A percentile compares a stretch with the other conserved stretches of the same genome.
phyloP scores from a whole-genome alignment of 2,329 filamentous ascomycete genomes.

The Aspergillus transmontanensis region DNA sequence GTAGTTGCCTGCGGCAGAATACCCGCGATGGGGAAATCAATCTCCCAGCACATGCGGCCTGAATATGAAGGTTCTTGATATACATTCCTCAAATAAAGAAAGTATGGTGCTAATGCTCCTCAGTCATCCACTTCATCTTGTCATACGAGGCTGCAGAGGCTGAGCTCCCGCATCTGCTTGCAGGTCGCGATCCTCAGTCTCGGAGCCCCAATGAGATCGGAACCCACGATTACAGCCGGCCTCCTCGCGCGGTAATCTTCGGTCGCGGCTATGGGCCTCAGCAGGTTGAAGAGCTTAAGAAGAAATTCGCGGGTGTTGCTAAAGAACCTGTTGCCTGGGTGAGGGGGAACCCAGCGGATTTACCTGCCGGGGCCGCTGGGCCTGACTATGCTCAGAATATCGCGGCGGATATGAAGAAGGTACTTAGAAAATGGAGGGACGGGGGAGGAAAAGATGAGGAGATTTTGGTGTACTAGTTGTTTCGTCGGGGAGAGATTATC shows the following conservation, averaged over 20 bases:
- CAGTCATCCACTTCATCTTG: conserved; percentile 30
- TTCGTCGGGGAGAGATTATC: neutral
- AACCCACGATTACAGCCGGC: conserved; percentile 27
- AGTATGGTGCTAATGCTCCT: neutral
- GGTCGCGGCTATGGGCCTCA: conserved; percentile 26
- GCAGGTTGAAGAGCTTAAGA: conserved; percentile 17
- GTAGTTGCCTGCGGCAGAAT: conserved; percentile 5
- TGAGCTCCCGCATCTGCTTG: conserved; percentile 27
- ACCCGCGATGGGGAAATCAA: conserved; percentile 6
- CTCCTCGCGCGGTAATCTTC: conserved; percentile 30
- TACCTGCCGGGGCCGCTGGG: conserved; percentile 7
- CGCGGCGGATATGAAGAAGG: conserved; percentile 10
- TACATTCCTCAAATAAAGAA: neutral
- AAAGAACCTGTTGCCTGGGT: conserved; percentile 19
- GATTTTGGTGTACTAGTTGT: conserved; percentile 18
- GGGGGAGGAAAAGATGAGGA: conserved; percentile 11
- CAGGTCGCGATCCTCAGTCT: conserved; percentile 24
- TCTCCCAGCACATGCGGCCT: conserved; percentile 1
- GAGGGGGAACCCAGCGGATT: conserved; percentile 15
- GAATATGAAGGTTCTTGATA: conserved; percentile 11
- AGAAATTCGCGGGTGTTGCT: conserved; percentile 3
- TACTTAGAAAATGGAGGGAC: conserved; percentile 12
- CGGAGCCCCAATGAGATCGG: conserved; percentile 25
- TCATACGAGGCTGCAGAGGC: conserved; percentile 17
- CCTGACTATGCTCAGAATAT: conserved; percentile 14